Evolutionary conservation across 768 basidiomycete genomes (phyloP), one percentile per base, ranked within the genome.

Genomic region (Phanerochaete sordida): DNA sequence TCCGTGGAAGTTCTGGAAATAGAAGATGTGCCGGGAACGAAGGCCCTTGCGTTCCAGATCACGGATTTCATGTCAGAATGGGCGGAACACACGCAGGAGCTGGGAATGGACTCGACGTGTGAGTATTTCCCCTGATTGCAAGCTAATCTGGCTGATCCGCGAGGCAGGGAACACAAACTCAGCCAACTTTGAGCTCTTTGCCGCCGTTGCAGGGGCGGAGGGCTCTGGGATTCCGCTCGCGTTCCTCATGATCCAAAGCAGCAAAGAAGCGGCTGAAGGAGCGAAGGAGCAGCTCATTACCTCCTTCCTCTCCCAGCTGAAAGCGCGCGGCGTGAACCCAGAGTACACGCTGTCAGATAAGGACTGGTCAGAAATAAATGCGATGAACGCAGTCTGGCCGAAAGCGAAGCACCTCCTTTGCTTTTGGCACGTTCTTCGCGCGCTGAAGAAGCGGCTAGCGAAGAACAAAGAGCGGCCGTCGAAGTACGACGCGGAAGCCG

Each of bases 331-430:
- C 56, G 2, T 71, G 0, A 23, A 61, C 1, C 61, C 69, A 2
- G 65, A 70, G 11, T 59, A 72, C 35, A 76, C 71, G 0, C 58
- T 67, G 4, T 44, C 71, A 0, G 74, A 77, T 65, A 77, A 77
- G 56, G 72, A 74, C 48, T 65, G 58, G 58, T 60, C 70, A 0
- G 74, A 75, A 51, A 75, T 78, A 51, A 73, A 75, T 61, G 72
- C 73, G 0, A 72, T 70, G 59, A 55, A 48, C 0, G 57, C 52
- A 0, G 53, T 61, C 6, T 72, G 66, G 55, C 72, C 72, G 1
- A 45, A 68, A 7, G 72, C 73, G 11, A 78, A 78, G 56, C 73
- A 75, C 35, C 75, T 75, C 54, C 60, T 79, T 0, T 78, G 75
- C 59, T 74, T 73, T 49, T 77, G 76, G 76, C 76, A 76, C 58